Evolutionary conservation across 208 protist genomes (phyloP), one percentile per base, ranked within the genome.

Genomic region (Leptomonas seymouri): DNA sequence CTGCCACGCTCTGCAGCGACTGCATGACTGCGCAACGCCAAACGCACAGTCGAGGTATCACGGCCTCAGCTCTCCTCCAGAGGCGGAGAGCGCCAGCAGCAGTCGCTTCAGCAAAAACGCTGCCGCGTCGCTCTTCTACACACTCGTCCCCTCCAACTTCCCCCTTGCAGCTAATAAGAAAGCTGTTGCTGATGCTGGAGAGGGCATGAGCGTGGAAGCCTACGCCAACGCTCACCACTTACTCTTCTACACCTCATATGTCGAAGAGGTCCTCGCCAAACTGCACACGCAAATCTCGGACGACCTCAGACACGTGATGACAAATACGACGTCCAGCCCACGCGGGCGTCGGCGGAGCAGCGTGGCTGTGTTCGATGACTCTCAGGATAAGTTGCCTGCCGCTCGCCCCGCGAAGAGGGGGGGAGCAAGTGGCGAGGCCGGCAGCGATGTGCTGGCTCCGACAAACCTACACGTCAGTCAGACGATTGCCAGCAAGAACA

Each of bases 201-300:
- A 51, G 57, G 50, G 30, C 57, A 70, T 70, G 64, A 74, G 62
- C 50, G 18, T 68, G 12, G 77, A 55, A 42, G 65, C 51, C 8
- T 82, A 62, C 34, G 59, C 66, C 12, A 53, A 65, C 4, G 55
- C 49, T 0, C 78, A 83, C 25, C 54, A 68, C 21, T 42, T 67
- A n/a, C 61, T 85, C 54, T 31, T 45, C 14, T 85, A 80, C 71
- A 57, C 23, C 21, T 48, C 50, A 0, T 76, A 62, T 23, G 71
- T 85, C 3, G 80, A 85, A 39, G 80, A 85, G 14, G 74, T 70
- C 12, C 56, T 81, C 2, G 53, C 67, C 1, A 30, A 23, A 3
- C 54, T 85, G 62, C 74, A 78, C 41, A 39, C 55, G 0, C 56
- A 64, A 25, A 72, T 84, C 23, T 50, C 53, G 11, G 25, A 65